phyloP scores from a whole-genome alignment of 768 basidiomycete species.

The Lanmaoa rubissima region DNA sequence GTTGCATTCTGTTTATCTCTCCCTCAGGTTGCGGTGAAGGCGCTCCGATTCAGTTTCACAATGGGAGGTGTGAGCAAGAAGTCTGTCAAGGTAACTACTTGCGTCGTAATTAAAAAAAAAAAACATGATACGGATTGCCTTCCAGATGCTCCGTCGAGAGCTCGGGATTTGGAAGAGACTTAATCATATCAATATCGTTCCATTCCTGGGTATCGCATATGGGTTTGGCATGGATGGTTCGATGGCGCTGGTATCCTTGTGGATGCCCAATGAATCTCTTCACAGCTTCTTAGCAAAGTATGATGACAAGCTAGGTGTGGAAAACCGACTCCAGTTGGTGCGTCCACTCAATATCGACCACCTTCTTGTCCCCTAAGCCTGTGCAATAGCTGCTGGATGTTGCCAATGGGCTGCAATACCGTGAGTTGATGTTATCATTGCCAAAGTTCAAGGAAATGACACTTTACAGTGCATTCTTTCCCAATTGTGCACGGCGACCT shows the following conservation, averaged over 20 bases:
- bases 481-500: slow-evolving; percentile 22
- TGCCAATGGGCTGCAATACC: slow-evolving; percentile 14
- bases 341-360: slow-evolving; percentile 2
- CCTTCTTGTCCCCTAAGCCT: slow-evolving; percentile 19
- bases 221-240: slow-evolving; percentile 23
- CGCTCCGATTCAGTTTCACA: too few relatives aligned
- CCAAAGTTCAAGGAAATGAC: not conserved
- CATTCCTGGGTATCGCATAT: slow-evolving; percentile 13
- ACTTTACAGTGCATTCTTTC: slow-evolving; percentile 12
- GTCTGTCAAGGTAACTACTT: too few relatives aligned
- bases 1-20: too few relatives aligned
- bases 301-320: not conserved
- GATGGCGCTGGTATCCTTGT: slow-evolving; percentile 31
- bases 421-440: not conserved
- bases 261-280: slow-evolving; percentile 30
- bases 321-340: slow-evolving; percentile 16
- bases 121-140: too few relatives aligned
- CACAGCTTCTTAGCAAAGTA: slow-evolving; percentile 13
- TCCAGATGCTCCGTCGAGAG: too few relatives aligned
- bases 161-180: too few relatives aligned
- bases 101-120: too few relatives aligned
- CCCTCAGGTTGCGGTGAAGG: too few relatives aligned
- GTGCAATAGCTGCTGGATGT: slow-evolving; percentile 14
- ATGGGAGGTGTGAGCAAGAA: too few relatives aligned
- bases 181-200: too few relatives aligned